Evolutionary conservation across 73 alveolate genomes (phyloP).

Genomic region (Uronychia binucleata): DNA sequence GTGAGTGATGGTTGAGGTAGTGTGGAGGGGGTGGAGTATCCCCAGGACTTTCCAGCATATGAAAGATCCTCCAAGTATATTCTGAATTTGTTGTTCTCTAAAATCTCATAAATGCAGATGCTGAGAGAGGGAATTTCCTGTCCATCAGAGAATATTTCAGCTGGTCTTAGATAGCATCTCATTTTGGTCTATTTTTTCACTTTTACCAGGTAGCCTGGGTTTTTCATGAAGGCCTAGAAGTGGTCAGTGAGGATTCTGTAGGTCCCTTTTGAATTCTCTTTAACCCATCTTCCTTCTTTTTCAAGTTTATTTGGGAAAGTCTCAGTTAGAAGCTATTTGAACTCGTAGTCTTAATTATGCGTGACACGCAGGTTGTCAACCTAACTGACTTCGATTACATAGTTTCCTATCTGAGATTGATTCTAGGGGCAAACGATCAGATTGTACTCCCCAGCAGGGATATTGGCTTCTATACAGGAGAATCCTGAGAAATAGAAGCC

Average conservation of each 20-base stretch:
- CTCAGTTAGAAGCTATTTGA: neutral
- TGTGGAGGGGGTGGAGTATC: neutral
- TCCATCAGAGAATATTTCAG: neutral
- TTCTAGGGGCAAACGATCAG: slow-evolving; percentile 28
- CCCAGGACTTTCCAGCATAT: slow-evolving; percentile 7
- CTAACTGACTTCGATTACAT: slow-evolving; percentile 35
- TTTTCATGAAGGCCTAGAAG: slow-evolving; percentile 14
- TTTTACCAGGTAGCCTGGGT: slow-evolving; percentile 5
- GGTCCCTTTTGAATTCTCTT: slow-evolving; percentile 10
- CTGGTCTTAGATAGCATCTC: neutral
- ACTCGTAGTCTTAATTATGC: slow-evolving; percentile 19
- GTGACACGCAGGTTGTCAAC: slow-evolving; percentile 6
- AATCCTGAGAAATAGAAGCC: slow-evolving; percentile 50
- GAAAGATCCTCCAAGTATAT: slow-evolving; percentile 5
- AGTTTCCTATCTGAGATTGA: slow-evolving; percentile 16
- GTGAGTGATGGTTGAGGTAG: no score
- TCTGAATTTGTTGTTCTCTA: neutral
- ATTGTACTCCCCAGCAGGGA: slow-evolving; percentile 52
- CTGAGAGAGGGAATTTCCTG: slow-evolving; percentile 2
- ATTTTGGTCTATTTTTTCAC: neutral
- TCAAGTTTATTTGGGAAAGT: neutral
- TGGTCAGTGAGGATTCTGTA: slow-evolving; percentile 5
- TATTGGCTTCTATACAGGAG: slow-evolving; percentile 39
- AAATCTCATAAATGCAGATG: neutral
- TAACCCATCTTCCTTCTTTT: neutral